A percentile compares a stretch with the other conserved stretches of the same genome.
These are phyloP conservation scores for Saussurea involucrata DNA, from an alignment of 129 eudicot genomes.

Conservation along the genomic window DNA sequence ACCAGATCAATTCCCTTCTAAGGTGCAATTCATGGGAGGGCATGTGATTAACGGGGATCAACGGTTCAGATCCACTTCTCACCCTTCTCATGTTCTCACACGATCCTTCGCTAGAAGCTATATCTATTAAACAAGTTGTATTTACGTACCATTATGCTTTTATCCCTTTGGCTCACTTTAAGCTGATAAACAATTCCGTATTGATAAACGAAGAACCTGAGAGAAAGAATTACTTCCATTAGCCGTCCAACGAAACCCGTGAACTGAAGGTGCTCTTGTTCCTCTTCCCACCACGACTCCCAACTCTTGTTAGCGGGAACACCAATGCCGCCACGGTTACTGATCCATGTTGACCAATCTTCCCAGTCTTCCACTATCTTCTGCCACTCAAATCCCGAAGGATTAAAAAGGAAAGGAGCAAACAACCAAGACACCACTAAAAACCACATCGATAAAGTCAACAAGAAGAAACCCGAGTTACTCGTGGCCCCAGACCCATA, in stretches of 20 bases:
- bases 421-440: conserved; percentile 83
- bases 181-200: conserved; percentile 92
- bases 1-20: no score
- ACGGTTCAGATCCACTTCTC: no score
- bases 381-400: conserved; percentile 98
- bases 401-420: conserved; percentile 95
- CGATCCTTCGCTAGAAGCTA: no score
- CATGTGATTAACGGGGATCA: no score
- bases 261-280: conserved; percentile 78
- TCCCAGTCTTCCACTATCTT: conserved; percentile 96
- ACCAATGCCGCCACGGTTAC: conserved; percentile 86
- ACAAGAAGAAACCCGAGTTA: conserved; percentile 32
- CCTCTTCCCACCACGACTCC: conserved; percentile 99
- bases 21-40: no score
- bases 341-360: conserved; percentile 96
- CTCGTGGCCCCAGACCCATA: conserved; percentile 50
- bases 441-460: conserved; percentile 88
- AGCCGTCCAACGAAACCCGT: conserved; percentile 72
- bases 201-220: conserved; percentile 85
- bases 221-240: conserved; percentile 65
- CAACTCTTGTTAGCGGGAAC: conserved; percentile 96
- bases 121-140: neutral
- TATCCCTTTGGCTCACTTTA: conserved; percentile 66
- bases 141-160: conserved; percentile 64
- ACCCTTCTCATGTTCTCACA: no score